A percentile compares a stretch with the other conserved stretches of the same genome.
These are phyloP conservation scores for Lachancea fermentati DNA, from an alignment of 805 yeast genomes.

Conservation along the genomic window DNA sequence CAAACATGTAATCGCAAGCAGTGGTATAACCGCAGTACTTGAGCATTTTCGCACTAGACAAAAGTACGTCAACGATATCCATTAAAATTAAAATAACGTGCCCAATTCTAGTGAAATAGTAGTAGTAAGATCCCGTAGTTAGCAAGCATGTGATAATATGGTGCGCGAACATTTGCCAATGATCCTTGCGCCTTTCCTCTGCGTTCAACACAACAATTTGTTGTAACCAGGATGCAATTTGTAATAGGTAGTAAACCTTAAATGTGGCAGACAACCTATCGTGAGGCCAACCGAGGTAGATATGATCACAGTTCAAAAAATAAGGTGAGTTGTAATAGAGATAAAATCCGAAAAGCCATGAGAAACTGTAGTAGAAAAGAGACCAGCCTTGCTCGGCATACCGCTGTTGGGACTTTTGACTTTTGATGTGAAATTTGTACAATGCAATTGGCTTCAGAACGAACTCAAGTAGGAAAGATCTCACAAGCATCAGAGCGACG, in stretches of 20 bases:
- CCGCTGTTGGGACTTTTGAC: conserved; percentile 51
- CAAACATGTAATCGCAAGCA: conserved; percentile 65
- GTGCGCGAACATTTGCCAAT: conserved; percentile 80
- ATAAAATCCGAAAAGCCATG: conserved; percentile 52
- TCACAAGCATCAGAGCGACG: conserved; percentile 48
- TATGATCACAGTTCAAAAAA: conserved; percentile 48
- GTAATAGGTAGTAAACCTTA: conserved; percentile 67
- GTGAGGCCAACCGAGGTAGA: conserved; percentile 75
- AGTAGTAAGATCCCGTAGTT: conserved; percentile 64
- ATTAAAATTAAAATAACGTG: conserved; percentile 69
- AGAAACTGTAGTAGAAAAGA: conserved; percentile 48
- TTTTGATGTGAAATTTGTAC: conserved; percentile 37
- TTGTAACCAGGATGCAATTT: conserved; percentile 75
- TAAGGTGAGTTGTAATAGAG: conserved; percentile 56
- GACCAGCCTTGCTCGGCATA: conserved; percentile 89
- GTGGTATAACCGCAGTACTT: conserved; percentile 60
- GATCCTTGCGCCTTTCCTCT: conserved; percentile 78
- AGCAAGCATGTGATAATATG: conserved; percentile 74
- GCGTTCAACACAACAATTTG: conserved; percentile 71
- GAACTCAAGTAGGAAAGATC: conserved; percentile 56
- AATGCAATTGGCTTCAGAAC: conserved; percentile 53
- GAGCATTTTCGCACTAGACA: conserved; percentile 69
- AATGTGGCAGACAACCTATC: conserved; percentile 44
- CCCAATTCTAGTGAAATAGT: conserved; percentile 71
- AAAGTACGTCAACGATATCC: conserved; percentile 76